Evolutionary conservation across 345 rosid species (phyloP).

Genomic region (Eucalyptus leucophloia): DNA sequence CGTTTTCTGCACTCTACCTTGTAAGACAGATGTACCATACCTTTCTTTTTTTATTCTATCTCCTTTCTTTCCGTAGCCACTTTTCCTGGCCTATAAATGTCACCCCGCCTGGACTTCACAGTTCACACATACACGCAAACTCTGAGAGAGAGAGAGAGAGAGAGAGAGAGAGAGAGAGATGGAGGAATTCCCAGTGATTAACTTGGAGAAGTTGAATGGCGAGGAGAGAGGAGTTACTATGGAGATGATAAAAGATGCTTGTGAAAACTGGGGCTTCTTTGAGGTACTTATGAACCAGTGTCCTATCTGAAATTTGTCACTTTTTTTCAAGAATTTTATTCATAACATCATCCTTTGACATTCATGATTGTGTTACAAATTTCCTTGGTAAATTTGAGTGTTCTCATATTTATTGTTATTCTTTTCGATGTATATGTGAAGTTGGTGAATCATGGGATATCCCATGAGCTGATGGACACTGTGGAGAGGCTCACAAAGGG

Average conservation of each 20-base stretch:
- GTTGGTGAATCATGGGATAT: conserved; percentile 75
- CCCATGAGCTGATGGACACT: conserved; percentile 47
- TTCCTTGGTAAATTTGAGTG: neutral
- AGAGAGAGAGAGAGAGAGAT: conserved; percentile 5
- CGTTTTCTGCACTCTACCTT: neutral
- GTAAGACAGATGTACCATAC: neutral
- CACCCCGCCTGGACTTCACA: neutral
- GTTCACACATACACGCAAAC: neutral
- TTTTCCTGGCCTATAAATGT: conserved; percentile 37
- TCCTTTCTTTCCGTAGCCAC: neutral
- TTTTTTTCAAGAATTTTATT: neutral
- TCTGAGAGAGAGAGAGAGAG: neutral
- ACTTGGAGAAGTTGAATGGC: conserved; percentile 48
- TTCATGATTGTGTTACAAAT: neutral
- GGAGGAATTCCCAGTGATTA: conserved; percentile 55
- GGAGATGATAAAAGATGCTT: conserved; percentile 57
- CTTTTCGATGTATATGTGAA: neutral
- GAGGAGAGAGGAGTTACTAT: conserved; percentile 42
- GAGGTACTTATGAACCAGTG: conserved; percentile 24
- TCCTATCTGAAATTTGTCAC: neutral
- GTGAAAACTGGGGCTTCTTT: conserved; percentile 88
- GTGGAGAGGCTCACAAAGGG: conserved; percentile 67
- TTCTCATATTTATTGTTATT: neutral
- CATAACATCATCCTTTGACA: neutral
- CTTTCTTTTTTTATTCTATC: neutral